Base-by-base conservation (phyloP, 2,329 filamentous ascomycete genomes). In the Penicillium paneum region DNA sequence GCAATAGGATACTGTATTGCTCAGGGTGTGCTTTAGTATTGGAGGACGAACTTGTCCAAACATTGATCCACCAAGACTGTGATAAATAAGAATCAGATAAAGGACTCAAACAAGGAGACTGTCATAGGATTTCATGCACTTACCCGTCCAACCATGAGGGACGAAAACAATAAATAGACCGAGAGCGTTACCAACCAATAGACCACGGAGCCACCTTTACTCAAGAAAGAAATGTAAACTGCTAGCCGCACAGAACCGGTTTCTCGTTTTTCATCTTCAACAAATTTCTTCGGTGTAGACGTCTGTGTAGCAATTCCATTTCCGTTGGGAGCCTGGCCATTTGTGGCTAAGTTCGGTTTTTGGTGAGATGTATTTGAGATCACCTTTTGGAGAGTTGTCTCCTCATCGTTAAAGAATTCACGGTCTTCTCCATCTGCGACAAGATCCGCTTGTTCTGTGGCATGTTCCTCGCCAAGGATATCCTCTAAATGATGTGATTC, bases 251-350 rank as follows among this genome's bases (percentile, higher is more conserved):
- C 84, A 5, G 85, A 81, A 1, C 90, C 90, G 49, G 81, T 81
- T 66, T 90, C 87, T 53, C 85, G 81, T n/a, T 76, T 77, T 69
- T 94, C 90, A 3, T 91, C 88, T 65, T 91, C 85, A 26, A 89
- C 83, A 60, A 92, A 93, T 69, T 90, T 88, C 60, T 84, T 85
- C 0, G 84, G 80, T 6, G 69, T 55, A 4, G 62, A 55, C 42
- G 55, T 67, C 52, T 49, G 60, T 57, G 51, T 53, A 21, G 61
- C 58, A 55, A 63, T 55, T 42, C 65, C 52, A 39, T 58, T 50
- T 51, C 45, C 12, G 8, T 49, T 56, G 1, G 60, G 52, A 5
- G 53, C 50, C 10, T 52, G 57, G 31, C 60, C 57, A 6, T 58
- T 52, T 31, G 34, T 39, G 12, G 56, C 41, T 1, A 39, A 45